Conservation (phyloP, 2,329 filamentous ascomycete genomes). For the Colletotrichum sp. region DNA sequence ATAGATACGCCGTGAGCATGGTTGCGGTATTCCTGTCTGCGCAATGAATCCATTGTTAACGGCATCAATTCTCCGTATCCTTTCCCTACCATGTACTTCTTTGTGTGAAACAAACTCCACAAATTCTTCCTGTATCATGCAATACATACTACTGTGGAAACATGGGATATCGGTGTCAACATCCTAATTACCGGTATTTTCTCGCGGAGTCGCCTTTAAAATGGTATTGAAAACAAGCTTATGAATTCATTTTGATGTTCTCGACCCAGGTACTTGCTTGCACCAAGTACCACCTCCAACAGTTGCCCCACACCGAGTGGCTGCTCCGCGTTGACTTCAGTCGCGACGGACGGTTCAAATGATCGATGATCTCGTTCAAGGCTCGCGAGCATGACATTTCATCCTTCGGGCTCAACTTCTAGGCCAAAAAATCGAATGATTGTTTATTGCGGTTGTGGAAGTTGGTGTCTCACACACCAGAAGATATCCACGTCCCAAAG, state of each 20-base stretch:
- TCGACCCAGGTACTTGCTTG: neutral
- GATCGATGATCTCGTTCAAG: neutral
- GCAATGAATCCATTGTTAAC: neutral
- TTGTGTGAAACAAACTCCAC: too few relatives aligned
- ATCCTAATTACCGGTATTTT: neutral
- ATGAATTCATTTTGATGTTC: neutral
- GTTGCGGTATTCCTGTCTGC: neutral
- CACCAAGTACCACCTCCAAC: neutral
- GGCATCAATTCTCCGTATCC: neutral
- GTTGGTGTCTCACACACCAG: neutral
- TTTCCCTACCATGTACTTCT: neutral
- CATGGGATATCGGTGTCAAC: neutral
- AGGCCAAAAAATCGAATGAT: neutral
- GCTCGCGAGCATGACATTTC: neutral
- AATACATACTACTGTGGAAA: neutral
- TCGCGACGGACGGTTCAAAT: neutral
- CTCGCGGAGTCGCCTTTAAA: fast-evolving
- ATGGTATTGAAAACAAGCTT: neutral
- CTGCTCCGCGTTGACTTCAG: neutral
- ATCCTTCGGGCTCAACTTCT: fast-evolving
- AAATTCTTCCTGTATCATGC: neutral
- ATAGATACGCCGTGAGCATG: neutral
- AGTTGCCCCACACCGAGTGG: neutral
- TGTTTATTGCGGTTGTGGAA: neutral
- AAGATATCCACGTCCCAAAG: neutral